Evolutionary conservation across 805 yeast genomes (phyloP).

Genomic region (Nakazawaea siamensis): DNA sequence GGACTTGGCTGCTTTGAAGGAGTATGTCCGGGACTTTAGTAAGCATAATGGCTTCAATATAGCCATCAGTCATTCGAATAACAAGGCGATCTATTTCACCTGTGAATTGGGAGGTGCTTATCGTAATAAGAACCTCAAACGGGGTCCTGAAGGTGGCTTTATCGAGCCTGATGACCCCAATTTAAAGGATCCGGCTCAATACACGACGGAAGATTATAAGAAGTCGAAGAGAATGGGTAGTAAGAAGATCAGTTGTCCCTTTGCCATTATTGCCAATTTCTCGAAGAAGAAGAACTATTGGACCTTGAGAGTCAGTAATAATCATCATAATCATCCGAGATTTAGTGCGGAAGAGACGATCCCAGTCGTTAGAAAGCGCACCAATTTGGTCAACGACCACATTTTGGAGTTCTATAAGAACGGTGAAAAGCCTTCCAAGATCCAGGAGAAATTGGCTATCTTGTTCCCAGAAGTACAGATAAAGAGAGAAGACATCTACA

Average conservation of each 20-base stretch:
- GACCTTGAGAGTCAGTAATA: constrained; percentile 45
- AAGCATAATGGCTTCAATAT: constrained; percentile 51
- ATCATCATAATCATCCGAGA: constrained; percentile 52
- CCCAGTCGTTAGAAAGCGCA: constrained; percentile 48
- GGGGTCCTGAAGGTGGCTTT: constrained; percentile 21
- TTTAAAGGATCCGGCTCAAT: constrained; percentile 10
- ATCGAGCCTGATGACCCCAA: constrained; percentile 10
- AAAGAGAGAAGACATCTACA: constrained; percentile 50
- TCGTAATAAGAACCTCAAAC: constrained; percentile 31
- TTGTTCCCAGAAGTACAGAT: constrained; percentile 45
- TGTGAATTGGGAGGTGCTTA: constrained; percentile 52
- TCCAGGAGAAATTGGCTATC: constrained; percentile 41
- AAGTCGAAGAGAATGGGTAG: constrained; percentile 25
- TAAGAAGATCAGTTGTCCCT: constrained; percentile 48
- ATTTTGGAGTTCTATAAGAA: constrained; percentile 43
- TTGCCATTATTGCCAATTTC: constrained; percentile 49
- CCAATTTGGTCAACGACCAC: constrained; percentile 41
- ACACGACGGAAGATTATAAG: constrained; percentile 22
- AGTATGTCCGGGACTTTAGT: constrained; percentile 47
- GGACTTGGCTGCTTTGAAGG: constrained; percentile 40
- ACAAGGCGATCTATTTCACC: constrained; percentile 50
- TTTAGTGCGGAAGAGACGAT: constrained; percentile 46
- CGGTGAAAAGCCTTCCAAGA: constrained; percentile 48
- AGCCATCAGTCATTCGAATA: constrained; percentile 51
- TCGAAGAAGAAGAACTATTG: constrained; percentile 41